Evolutionary conservation across 1,284 basidiomycete species (phyloP).

Genomic region (Cutaneotrichosporon mucoides): DNA sequence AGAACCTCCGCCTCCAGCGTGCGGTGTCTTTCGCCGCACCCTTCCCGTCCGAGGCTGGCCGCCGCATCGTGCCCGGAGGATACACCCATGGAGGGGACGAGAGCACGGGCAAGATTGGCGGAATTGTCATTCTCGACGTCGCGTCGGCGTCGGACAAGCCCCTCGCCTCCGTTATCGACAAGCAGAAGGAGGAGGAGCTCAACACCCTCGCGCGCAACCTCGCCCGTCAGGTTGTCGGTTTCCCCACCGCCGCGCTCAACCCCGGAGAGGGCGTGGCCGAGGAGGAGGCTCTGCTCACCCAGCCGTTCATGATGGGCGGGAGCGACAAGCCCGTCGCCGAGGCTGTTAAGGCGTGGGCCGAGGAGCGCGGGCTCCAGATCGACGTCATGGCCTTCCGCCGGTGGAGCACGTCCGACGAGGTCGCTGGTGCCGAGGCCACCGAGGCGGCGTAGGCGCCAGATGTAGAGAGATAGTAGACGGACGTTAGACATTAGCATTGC

Average conservation of each 20-base stretch:
- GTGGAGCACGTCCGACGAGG: conserved; percentile 41
- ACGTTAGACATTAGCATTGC: background rate
- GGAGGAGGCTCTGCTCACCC: conserved; percentile 65
- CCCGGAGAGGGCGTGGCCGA: conserved; percentile 41
- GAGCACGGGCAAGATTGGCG: conserved; percentile 65
- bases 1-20: conserved; percentile 77
- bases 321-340: conserved; percentile 59
- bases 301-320: conserved; percentile 70
- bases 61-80: conserved; percentile 64
- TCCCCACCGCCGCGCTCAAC: conserved; percentile 65
- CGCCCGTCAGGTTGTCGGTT: conserved; percentile 80
- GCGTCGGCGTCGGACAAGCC: conserved; percentile 43
- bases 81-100: conserved; percentile 71
- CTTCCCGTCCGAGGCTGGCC: conserved; percentile 49
- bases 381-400: conserved; percentile 41
- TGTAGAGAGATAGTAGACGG: no score
- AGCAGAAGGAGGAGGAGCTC: conserved; percentile 54
- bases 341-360: conserved; percentile 66
- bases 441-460: no score
- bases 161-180: conserved; percentile 35
- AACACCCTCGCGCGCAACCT: conserved; percentile 69
- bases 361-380: conserved; percentile 51
- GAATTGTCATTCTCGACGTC: conserved; percentile 63
- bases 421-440: background rate
- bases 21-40: conserved; percentile 68